phyloP scores from a whole-genome alignment of 306 rosid genomes.

The Cucurbita ficifolia region DNA sequence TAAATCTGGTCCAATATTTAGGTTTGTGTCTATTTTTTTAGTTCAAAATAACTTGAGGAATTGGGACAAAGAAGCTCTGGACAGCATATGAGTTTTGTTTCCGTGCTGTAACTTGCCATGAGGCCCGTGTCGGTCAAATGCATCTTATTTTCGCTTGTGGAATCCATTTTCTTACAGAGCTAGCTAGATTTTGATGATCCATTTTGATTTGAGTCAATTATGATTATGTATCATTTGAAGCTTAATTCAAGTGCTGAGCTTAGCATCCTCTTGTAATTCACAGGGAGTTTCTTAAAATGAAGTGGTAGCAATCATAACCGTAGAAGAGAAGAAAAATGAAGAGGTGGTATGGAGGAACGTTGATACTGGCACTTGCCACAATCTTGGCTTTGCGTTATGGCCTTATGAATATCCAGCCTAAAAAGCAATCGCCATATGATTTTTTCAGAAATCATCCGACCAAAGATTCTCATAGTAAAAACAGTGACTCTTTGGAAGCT shows the following conservation, averaged over 20 bases:
- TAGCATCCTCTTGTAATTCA: not conserved
- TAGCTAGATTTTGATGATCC: not conserved
- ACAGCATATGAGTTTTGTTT: not conserved
- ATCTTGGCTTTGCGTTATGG: constrained; percentile 44
- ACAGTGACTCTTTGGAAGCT: constrained; percentile 11
- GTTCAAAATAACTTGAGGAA: not conserved
- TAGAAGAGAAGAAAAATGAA: constrained; percentile 35
- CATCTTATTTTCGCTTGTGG: not conserved
- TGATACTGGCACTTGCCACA: constrained; percentile 45
- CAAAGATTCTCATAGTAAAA: constrained; percentile 16
- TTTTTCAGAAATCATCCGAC: constrained; percentile 41
- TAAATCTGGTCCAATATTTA: not conserved
- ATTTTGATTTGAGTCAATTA: not conserved
- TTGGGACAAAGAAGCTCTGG: not conserved
- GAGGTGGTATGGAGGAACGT: constrained; percentile 75
- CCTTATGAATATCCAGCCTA: constrained; percentile 34
- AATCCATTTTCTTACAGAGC: not conserved
- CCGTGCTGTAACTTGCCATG: not conserved
- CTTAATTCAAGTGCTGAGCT: not conserved
- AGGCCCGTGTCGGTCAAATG: not conserved
- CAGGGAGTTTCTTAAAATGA: not conserved
- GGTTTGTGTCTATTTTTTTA: not conserved
- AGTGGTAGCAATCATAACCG: not conserved
- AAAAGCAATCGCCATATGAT: constrained; percentile 35
- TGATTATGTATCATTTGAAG: not conserved